Percentiles rank a stretch among this genome's conserved stretches.
Conservation (phyloP, 257 asterid genomes). For the Solanum bukasovii region DNA sequence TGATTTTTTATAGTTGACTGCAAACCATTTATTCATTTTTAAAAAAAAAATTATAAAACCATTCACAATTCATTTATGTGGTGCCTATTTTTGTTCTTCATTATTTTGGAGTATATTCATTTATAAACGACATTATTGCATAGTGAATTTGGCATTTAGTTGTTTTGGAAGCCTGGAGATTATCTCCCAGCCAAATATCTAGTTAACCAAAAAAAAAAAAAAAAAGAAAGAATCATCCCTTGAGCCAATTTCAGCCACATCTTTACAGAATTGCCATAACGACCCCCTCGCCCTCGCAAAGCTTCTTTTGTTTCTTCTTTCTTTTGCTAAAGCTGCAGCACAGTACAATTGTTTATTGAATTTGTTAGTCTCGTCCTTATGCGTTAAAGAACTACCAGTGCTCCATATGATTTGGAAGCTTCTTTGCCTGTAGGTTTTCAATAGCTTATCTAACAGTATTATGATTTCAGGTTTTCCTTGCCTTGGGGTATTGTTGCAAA, state of each 20-base stretch:
- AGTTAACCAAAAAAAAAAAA: not conserved
- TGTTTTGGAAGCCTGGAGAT: not conserved
- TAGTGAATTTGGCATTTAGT: not conserved
- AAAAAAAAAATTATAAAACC: not conserved
- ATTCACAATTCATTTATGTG: not conserved
- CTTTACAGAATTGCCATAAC: not conserved
- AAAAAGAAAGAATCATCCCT: not conserved
- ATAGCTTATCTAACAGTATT: not conserved
- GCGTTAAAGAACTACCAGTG: not conserved
- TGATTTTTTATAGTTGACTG: not conserved
- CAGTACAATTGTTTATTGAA: not conserved
- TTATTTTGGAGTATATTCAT: not conserved
- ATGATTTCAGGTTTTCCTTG: conserved; percentile 75
- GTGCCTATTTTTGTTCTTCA: not conserved
- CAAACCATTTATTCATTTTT: not conserved
- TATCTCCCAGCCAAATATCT: not conserved
- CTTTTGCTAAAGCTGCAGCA: not conserved
- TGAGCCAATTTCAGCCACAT: not conserved
- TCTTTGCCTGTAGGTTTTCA: not conserved
- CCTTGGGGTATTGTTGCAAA: conserved; percentile 88
- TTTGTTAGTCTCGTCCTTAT: not conserved
- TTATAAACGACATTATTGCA: not conserved
- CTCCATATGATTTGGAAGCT: not conserved
- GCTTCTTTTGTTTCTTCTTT: not conserved
- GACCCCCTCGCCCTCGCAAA: not conserved